phyloP scores from a whole-genome alignment of 179 eudicot species.

The Actinidia arguta region DNA sequence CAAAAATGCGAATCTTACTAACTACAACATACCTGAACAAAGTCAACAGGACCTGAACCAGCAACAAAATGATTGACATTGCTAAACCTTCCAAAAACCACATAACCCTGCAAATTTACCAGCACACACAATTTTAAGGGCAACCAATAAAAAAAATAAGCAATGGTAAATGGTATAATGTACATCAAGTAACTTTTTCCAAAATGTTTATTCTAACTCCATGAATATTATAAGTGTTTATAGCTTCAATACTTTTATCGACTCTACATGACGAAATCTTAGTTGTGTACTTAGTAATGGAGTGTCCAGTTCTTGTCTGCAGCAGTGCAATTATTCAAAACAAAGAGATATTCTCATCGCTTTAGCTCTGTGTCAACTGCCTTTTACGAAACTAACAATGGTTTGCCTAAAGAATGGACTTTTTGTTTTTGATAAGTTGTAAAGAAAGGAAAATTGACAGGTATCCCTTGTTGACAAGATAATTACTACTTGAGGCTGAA shows the following conservation, averaged over 20 bases:
- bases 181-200: slow-evolving; percentile 1
- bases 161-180: background rate
- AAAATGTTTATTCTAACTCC: background rate
- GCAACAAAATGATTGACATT: slow-evolving; percentile 65
- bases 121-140: background rate
- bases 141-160: too few relatives aligned
- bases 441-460: background rate
- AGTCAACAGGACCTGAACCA: slow-evolving; percentile 65
- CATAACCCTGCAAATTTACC: slow-evolving; percentile 67
- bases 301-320: background rate
- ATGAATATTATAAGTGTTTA: background rate
- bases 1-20: too few relatives aligned
- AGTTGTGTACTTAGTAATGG: too few relatives aligned
- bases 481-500: background rate
- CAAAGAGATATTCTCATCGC: too few relatives aligned
- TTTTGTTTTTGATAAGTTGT: background rate
- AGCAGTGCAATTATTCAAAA: background rate
- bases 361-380: too few relatives aligned
- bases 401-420: too few relatives aligned
- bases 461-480: background rate
- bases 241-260: background rate
- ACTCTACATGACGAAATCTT: too few relatives aligned
- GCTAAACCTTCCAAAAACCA: slow-evolving; percentile 85
- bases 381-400: too few relatives aligned
- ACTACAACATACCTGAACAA: slow-evolving; percentile 70